A percentile compares a stretch with the other conserved stretches of the same genome.
These are phyloP conservation scores for Penicillium soppii DNA, from an alignment of 495 filamentous ascomycete species.

Conservation along the genomic window DNA sequence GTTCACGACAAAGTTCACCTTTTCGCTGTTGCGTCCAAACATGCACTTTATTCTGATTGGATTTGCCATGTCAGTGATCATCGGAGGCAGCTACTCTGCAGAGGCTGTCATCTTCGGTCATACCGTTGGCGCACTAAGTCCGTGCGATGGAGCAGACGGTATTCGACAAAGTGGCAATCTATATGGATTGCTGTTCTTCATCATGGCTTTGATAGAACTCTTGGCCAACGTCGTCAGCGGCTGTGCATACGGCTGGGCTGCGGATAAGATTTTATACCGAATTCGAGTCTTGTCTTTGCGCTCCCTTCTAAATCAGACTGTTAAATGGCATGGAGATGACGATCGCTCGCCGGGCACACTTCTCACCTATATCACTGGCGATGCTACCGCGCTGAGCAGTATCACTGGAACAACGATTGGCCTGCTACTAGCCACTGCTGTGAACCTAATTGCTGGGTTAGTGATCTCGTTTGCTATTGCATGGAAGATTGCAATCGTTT, in stretches of 20 bases:
- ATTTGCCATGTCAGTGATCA: constrained; percentile 33
- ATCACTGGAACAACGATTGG: constrained; percentile 46
- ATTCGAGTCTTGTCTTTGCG: constrained; percentile 50
- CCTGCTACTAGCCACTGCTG: constrained; percentile 43
- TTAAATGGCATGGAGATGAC: constrained; percentile 49
- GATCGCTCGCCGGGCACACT: constrained; percentile 45
- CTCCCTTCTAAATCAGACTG: constrained; percentile 48
- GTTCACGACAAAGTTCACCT: constrained; percentile 22
- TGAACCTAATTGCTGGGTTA: constrained; percentile 38
- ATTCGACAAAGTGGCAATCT: constrained; percentile 43
- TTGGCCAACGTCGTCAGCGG: constrained; percentile 47
- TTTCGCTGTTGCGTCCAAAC: constrained; percentile 31
- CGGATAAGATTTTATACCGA: constrained; percentile 49
- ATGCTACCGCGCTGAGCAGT: constrained; percentile 45
- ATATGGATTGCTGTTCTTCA: constrained; percentile 54
- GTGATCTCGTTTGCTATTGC: constrained; percentile 39
- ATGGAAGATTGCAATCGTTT: constrained; percentile 42
- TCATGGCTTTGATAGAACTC: constrained; percentile 53
- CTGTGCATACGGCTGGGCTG: constrained; percentile 49
- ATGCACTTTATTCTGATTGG: constrained; percentile 33
- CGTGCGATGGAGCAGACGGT: constrained; percentile 32
- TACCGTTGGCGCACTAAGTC: constrained; percentile 41
- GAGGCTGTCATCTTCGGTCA: constrained; percentile 53
- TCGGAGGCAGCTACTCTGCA: constrained; percentile 45
- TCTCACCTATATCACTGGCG: constrained; percentile 48